Base-by-base conservation (phyloP, 2,329 filamentous ascomycete species). In the Bipolaris oryzae region DNA sequence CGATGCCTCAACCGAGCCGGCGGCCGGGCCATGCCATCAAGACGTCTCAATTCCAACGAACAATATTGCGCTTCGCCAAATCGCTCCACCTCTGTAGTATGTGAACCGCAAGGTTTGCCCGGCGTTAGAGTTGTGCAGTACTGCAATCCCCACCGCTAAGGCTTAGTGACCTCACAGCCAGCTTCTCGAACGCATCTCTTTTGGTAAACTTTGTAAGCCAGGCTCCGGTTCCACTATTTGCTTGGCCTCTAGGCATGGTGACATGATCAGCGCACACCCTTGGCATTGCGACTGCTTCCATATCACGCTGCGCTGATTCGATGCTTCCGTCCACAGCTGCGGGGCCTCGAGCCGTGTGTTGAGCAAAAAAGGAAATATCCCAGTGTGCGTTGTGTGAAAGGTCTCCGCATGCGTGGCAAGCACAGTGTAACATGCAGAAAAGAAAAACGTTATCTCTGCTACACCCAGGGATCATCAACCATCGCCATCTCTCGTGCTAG, bases 201-300 rank as follows among this genome's bases (percentile, higher is more conserved):
- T 31, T 50, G 44, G 21, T 49, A 44, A 48, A 25, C 45, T 15
- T 48, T 48, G 3, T 10, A 23, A 16, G 21, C 46, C 38, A 16
- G 33, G 33, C 9, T 10, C 23, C 18, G 16, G 23, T n/a, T 13
- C 47, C 38, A 16, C 52, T 50, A 43, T 55, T 55, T 25, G n/a
- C 50, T 53, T 53, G 50, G 50, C 50, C 20, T 10, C 7, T 28
- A 31, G 47, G 34, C 48, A 52, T 48, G 35, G 49, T 47, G 48
- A 41, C 48, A 38, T 55, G 43, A 48, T 48, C 39, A 15, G 28
- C 28, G 21, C 46, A 39, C 7, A 41, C 35, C 44, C 41, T 41
- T 33, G 3, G 49, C 25, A 13, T 50, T 18, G 23, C 38, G 45
- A 23, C 31, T 38, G 39, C 10, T 33, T 38, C 9, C 31, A 33